A percentile compares a stretch with the other conserved stretches of the same genome.
Conservation (phyloP, 805 yeast species). For the Wickerhamomyces kurtzmanii region DNA sequence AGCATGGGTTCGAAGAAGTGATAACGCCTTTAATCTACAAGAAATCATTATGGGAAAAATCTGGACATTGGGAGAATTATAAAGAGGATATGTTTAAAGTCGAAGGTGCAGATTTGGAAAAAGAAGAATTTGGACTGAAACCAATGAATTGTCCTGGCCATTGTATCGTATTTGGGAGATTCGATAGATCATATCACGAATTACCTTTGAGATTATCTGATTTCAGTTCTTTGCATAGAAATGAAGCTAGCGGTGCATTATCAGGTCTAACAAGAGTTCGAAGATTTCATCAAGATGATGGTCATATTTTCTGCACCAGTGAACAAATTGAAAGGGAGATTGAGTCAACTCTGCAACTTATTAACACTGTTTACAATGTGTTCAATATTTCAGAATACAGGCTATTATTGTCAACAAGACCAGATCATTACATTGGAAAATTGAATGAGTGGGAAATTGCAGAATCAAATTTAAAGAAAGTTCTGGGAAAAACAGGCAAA, state of each 20-base stretch:
- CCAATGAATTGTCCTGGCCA: constrained; percentile 98
- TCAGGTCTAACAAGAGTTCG: constrained; percentile 90
- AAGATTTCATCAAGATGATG: constrained; percentile 96
- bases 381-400: constrained; percentile 33
- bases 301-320: constrained; percentile 84
- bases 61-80: constrained; percentile 96
- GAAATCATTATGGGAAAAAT: constrained; percentile 74
- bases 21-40: constrained; percentile 86
- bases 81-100: constrained; percentile 92
- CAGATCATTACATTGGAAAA: constrained; percentile 73
- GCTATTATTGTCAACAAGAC: constrained; percentile 77
- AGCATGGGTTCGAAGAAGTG: constrained; percentile 84
- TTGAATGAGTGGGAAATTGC: constrained; percentile 75
- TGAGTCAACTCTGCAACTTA: constrained; percentile 54
- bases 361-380: constrained; percentile 68
- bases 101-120: constrained; percentile 36
- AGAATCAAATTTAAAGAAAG: constrained; percentile 52
- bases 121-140: constrained; percentile 66
- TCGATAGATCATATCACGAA: constrained; percentile 76
- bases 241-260: constrained; percentile 91
- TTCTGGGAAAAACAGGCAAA: constrained; percentile 43
- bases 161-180: constrained; percentile 69
- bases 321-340: constrained; percentile 75
- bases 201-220: constrained; percentile 81
- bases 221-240: constrained; percentile 86